These are phyloP conservation scores for Eucalyptus shirleyi DNA, from an alignment of 345 rosid species.

Conservation along the genomic window DNA sequence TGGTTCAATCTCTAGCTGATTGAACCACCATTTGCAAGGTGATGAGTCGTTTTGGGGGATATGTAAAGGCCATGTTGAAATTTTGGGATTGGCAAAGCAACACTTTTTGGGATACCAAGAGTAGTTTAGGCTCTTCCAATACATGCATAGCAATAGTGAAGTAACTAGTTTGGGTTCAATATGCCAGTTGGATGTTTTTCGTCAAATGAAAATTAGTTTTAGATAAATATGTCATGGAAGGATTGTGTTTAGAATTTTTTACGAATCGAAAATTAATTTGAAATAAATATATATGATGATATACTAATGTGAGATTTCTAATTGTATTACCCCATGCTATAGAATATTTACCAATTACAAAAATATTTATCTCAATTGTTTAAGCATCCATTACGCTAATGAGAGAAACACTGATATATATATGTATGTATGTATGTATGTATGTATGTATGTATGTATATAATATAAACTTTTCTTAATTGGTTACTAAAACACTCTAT, in stretches of 20 bases:
- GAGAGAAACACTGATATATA: too few relatives aligned
- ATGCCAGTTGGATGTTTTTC: neutral
- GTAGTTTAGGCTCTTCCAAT: neutral
- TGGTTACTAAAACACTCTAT: too few relatives aligned
- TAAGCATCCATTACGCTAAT: too few relatives aligned
- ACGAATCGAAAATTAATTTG: accelerated
- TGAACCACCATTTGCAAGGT: neutral
- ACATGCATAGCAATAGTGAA: neutral
- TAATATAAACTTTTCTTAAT: too few relatives aligned
- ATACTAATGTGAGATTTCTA: too few relatives aligned
- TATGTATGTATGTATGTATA: too few relatives aligned
- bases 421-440: too few relatives aligned
- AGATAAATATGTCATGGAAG: neutral
- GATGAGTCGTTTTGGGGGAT: neutral
- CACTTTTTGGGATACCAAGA: accelerated
- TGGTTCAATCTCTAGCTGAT: accelerated
- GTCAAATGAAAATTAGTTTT: neutral
- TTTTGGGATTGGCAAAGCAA: neutral
- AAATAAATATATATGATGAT: neutral
- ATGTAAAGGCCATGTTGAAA: neutral
- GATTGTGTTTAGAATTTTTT: neutral
- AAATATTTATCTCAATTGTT: too few relatives aligned
- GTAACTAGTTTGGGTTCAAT: neutral
- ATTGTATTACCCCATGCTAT: too few relatives aligned
- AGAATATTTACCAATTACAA: neutral